Percentiles rank a stretch among this genome's conserved stretches.
These are phyloP conservation scores for Cnidoscolus chayamansa DNA, from an alignment of 441 rosid species.

Conservation along the genomic window DNA sequence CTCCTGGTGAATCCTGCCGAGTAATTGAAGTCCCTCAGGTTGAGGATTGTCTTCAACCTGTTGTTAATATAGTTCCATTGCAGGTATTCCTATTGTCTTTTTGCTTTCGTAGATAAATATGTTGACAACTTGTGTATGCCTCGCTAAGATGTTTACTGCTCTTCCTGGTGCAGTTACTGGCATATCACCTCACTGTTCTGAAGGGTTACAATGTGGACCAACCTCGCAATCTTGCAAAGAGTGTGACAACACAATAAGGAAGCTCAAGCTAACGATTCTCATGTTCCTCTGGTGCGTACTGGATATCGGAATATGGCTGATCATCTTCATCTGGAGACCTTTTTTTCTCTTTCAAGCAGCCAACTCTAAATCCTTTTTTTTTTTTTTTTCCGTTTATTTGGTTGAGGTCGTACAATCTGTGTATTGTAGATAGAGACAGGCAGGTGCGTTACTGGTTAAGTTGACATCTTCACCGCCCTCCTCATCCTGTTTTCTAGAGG, in stretches of 20 bases:
- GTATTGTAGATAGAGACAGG: slow-evolving; percentile 19
- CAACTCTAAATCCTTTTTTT: neutral
- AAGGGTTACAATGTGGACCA: slow-evolving; percentile 94
- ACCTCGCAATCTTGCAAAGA: slow-evolving; percentile 95
- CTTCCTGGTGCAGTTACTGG: slow-evolving; percentile 58
- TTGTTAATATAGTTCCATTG: slow-evolving; percentile 74
- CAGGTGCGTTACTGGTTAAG: neutral
- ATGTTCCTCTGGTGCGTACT: neutral
- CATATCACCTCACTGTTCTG: slow-evolving; percentile 91
- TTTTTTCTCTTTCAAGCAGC: neutral
- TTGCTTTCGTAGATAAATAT: neutral
- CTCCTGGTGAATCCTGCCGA: slow-evolving; percentile 62
- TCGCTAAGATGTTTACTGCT: neutral
- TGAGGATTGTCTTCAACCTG: slow-evolving; percentile 97
- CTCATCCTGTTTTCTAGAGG: neutral
- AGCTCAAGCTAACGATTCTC: neutral
- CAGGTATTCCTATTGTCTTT: slow-evolving; percentile 46
- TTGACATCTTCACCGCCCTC: slow-evolving; percentile 4
- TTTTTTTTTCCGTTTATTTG: too few relatives aligned
- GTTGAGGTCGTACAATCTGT: slow-evolving; percentile 10
- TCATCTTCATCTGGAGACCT: neutral
- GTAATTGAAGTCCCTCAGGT: slow-evolving; percentile 86
- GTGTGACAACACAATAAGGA: slow-evolving; percentile 79
- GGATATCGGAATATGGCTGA: neutral
- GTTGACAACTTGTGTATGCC: neutral